Percentiles rank a stretch among this genome's conserved stretches.
phyloP scores from a whole-genome alignment of 2,329 filamentous ascomycete species.

The Nemania sp. region DNA sequence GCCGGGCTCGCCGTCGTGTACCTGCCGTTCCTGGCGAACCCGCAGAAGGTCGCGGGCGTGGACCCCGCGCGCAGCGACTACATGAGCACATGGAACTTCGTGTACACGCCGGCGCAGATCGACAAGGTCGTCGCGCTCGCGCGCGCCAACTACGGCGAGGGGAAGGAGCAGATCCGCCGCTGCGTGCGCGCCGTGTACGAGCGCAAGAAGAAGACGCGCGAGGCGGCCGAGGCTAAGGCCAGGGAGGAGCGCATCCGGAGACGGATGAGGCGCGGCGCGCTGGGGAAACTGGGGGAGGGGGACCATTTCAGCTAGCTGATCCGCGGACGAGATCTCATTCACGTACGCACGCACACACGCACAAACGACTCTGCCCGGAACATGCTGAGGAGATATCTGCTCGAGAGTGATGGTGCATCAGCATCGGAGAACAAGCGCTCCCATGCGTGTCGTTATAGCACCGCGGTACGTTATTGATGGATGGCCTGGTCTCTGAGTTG shows the following conservation, averaged over 20 bases:
- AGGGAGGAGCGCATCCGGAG: slow-evolving; percentile 50
- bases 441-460: too few species aligned
- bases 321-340: too few species aligned
- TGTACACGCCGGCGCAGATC: slow-evolving; percentile 89
- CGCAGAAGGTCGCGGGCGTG: slow-evolving; percentile 72
- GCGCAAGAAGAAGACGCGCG: slow-evolving; percentile 74
- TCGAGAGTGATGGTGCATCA: too few species aligned
- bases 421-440: too few species aligned
- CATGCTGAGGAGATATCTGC: too few species aligned
- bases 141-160: slow-evolving; percentile 83
- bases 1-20: slow-evolving; percentile 91
- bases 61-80: slow-evolving; percentile 83
- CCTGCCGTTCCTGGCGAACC: slow-evolving; percentile 85
- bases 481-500: too few species aligned
- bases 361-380: too few species aligned
- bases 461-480: too few species aligned
- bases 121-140: slow-evolving; percentile 83
- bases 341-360: too few species aligned
- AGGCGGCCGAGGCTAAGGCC: slow-evolving; percentile 54
- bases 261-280: slow-evolving; percentile 54
- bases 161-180: slow-evolving; percentile 74
- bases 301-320: slow-evolving; percentile 67
- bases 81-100: slow-evolving; percentile 96
- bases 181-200: slow-evolving; percentile 91
- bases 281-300: slow-evolving; percentile 62